Conservation (phyloP, 208 protist genomes). For the Leishmania tarentolae region DNA sequence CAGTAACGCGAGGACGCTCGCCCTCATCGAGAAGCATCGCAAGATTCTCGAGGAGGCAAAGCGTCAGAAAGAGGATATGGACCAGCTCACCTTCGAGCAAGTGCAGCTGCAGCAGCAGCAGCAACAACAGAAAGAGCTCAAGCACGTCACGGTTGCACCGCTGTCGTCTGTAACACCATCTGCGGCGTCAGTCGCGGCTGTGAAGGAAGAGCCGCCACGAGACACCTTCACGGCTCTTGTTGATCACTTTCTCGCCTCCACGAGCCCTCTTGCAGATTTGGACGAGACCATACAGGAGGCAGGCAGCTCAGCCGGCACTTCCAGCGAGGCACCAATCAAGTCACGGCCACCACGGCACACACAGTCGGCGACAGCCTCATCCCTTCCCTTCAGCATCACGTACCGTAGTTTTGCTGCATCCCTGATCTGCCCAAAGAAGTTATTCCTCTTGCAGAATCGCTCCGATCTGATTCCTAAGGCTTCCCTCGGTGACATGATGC, state of each 20-base stretch:
- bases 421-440: slow-evolving; percentile 83
- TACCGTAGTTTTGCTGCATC: slow-evolving; percentile 73
- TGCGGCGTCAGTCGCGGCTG: not conserved
- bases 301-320: not conserved
- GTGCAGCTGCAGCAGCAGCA: slow-evolving; percentile 7
- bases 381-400: slow-evolving; percentile 39
- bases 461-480: slow-evolving; percentile 57
- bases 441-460: slow-evolving; percentile 74
- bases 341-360: not conserved
- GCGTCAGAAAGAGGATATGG: slow-evolving; percentile 30
- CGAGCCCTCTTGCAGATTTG: slow-evolving; percentile 61
- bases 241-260: slow-evolving; percentile 34
- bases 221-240: slow-evolving; percentile 35
- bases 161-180: not conserved
- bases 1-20: slow-evolving; percentile 19
- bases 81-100: slow-evolving; percentile 28
- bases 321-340: not conserved
- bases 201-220: not conserved
- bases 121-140: not conserved
- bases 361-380: slow-evolving; percentile 1
- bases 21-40: slow-evolving; percentile 36
- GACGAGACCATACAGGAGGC: slow-evolving; percentile 57
- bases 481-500: slow-evolving; percentile 78
- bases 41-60: slow-evolving; percentile 32
- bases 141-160: not conserved